Evolutionary conservation across 768 basidiomycete species (phyloP).

Genomic region (Lactifluus pinguis): DNA sequence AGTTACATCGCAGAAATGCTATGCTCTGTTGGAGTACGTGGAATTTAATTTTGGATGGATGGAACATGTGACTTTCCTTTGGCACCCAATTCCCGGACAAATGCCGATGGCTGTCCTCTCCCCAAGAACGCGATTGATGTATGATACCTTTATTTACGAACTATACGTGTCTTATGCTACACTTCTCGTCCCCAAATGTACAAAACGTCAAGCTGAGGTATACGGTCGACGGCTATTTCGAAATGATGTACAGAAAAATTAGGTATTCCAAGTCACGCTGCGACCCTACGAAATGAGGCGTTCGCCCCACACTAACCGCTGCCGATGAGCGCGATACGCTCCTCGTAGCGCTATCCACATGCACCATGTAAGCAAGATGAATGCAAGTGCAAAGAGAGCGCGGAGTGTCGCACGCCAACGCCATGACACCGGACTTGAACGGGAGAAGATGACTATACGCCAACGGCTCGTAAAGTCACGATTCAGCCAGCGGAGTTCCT

Average conservation of each 20-base stretch:
- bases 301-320: conserved; percentile 76
- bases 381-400: conserved; percentile 28
- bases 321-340: conserved; percentile 65
- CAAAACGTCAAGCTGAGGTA: conserved; percentile 2
- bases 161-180: neutral
- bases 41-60: too few species aligned
- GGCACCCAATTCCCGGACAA: neutral
- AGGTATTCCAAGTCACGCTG: neutral
- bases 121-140: neutral
- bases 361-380: conserved; percentile 50
- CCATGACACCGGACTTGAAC: conserved; percentile 62
- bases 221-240: neutral
- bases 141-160: neutral
- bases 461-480: conserved; percentile 71
- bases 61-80: neutral
- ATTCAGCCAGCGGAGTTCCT: conserved; percentile 64
- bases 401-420: conserved; percentile 63
- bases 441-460: conserved; percentile 66
- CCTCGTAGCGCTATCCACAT: conserved; percentile 55
- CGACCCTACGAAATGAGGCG: conserved; percentile 54
- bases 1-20: too few species aligned
- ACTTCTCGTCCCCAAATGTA: neutral
- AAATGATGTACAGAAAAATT: neutral
- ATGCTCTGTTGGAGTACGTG: too few species aligned
- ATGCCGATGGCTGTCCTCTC: neutral